Evolutionary conservation across 1,284 basidiomycete genomes (phyloP).

Genomic region (Tylopilus sp.): DNA sequence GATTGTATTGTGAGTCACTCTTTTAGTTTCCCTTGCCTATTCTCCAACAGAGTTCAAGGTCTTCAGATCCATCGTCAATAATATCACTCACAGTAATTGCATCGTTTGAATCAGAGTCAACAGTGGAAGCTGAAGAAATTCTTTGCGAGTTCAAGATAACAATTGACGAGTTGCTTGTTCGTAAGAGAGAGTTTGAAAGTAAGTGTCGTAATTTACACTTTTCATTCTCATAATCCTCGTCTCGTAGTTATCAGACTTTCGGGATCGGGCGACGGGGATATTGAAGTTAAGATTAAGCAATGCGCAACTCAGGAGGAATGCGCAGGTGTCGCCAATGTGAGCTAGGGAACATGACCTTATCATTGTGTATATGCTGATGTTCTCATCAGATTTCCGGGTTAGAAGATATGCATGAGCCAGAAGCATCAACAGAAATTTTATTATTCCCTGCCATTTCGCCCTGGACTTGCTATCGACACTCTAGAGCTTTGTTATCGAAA

Average conservation of each 20-base stretch:
- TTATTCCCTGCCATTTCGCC: background rate
- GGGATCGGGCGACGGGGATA: background rate
- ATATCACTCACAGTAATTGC: background rate
- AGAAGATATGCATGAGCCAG: background rate
- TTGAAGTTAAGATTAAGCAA: background rate
- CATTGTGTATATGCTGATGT: background rate
- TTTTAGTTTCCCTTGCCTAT: background rate
- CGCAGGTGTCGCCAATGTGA: background rate
- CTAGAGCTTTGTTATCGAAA: background rate
- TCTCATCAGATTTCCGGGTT: background rate
- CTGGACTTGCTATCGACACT: background rate
- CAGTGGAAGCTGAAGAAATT: background rate
- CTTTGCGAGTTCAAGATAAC: background rate
- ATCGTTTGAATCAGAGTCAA: background rate
- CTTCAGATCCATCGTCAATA: background rate
- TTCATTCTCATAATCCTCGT: background rate
- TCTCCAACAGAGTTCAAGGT: background rate
- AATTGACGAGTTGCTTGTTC: background rate
- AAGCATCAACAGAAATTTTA: background rate
- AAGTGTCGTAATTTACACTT: background rate
- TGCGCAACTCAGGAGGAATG: background rate
- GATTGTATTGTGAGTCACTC: background rate
- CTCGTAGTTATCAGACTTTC: background rate
- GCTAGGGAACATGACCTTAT: background rate
- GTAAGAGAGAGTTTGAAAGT: background rate